Evolutionary conservation across 2,329 filamentous ascomycete genomes (phyloP).

Genomic region (Zymoseptoria crescenta): DNA sequence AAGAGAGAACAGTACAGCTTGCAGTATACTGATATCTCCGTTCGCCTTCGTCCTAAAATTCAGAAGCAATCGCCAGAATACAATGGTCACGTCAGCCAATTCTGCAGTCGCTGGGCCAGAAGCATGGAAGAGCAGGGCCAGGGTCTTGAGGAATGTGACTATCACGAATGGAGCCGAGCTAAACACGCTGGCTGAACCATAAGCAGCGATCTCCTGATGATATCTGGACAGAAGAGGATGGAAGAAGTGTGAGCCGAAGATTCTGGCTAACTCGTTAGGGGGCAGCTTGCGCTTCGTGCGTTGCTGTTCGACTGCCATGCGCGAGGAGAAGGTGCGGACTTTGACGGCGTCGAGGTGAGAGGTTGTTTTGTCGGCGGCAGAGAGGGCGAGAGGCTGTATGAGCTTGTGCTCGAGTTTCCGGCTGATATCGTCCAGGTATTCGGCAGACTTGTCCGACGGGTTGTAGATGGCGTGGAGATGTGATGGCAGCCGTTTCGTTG

Average conservation of each 20-base stretch:
- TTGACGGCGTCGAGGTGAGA: conserved; percentile 75
- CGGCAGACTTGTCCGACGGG: conserved; percentile 22
- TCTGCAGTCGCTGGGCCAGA: conserved; percentile 70
- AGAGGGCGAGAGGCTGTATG: conserved; percentile 71
- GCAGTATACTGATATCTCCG: conserved; percentile 52
- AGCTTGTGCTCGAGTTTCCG: conserved; percentile 61
- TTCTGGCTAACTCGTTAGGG: conserved; percentile 68
- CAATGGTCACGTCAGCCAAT: conserved; percentile 71
- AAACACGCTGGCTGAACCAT: conserved; percentile 44
- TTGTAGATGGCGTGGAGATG: conserved; percentile 66
- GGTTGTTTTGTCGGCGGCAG: conserved; percentile 69
- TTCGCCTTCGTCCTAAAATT: conserved; percentile 49
- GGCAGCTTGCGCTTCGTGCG: conserved; percentile 52
- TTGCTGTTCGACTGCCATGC: conserved; percentile 48
- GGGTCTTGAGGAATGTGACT: conserved; percentile 73
- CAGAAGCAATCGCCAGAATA: conserved; percentile 78
- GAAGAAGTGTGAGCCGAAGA: conserved; percentile 74
- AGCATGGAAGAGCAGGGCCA: conserved; percentile 74
- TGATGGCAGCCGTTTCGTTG: conserved; percentile 69
- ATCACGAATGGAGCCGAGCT: conserved; percentile 70
- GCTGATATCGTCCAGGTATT: conserved; percentile 61
- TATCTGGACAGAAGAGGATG: conserved; percentile 72
- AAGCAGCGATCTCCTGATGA: conserved; percentile 28
- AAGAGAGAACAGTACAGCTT: conserved; percentile 70
- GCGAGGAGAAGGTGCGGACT: conserved; percentile 77